Conservation (phyloP, 2,329 filamentous ascomycete genomes). For the Orbilia oligospora region DNA sequence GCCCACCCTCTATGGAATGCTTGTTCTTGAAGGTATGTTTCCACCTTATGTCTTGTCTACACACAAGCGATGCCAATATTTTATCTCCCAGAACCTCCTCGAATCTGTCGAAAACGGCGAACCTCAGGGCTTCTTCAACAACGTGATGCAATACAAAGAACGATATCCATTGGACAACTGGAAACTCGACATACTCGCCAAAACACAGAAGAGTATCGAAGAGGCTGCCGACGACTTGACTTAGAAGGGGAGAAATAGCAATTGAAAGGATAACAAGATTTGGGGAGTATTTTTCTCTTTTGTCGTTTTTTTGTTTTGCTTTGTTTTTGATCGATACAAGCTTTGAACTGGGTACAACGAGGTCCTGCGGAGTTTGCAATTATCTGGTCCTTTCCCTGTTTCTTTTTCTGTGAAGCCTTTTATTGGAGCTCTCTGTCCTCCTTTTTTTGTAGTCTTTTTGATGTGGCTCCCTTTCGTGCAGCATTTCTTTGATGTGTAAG, state of each 20-base stretch:
- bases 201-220: conserved; percentile 34
- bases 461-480: background rate
- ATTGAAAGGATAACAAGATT: background rate
- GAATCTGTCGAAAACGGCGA: conserved; percentile 83
- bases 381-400: conserved; percentile 10
- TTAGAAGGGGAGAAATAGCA: conserved; percentile 65
- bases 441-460: background rate
- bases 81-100: conserved; percentile 74
- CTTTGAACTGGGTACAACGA: conserved; percentile 25
- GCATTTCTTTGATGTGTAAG: background rate
- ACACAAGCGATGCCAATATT: background rate
- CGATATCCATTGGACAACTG: conserved; percentile 95
- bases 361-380: conserved; percentile 30
- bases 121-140: conserved; percentile 86
- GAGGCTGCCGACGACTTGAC: conserved; percentile 81
- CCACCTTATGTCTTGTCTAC: background rate
- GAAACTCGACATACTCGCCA: conserved; percentile 71
- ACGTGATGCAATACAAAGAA: conserved; percentile 90
- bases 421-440: background rate
- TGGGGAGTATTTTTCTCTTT: conserved; percentile 10
- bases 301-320: too few relatives aligned
- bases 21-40: conserved; percentile 75
- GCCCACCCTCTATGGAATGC: conserved; percentile 79
- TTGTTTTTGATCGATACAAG: background rate
- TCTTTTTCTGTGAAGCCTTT: background rate